Base-by-base conservation (phyloP, 202 grass and related monocot genomes). In the Dendrocalamus latiflorus region DNA sequence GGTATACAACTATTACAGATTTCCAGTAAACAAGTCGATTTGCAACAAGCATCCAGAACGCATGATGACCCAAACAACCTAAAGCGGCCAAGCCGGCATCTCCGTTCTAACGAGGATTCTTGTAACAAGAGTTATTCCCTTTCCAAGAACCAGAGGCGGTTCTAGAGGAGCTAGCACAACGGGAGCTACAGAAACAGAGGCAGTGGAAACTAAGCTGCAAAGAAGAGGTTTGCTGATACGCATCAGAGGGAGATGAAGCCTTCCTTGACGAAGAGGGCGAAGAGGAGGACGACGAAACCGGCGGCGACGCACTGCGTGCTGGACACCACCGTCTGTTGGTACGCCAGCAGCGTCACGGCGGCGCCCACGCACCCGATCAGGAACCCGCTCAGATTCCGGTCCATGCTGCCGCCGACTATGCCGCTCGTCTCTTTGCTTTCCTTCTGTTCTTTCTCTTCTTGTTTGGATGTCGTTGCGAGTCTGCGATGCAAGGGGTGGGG, bases 191-290 rank as follows among this genome's bases (percentile, higher is more conserved):
- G 28, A 30, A 30, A 30, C 28, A 30, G 28, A 1, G 28, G 28
- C 28, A 30, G 28, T 30, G 28, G 28, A 30, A 30, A 30, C 28
- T n/a, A n/a, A 30, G 2, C 28, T 30, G 28, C 28, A 30, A 30
- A 30, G 28, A 30, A 30, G 28, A 65, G 0, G 33, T n/a, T 54
- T 30, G 28, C n/a, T n/a, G n/a, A 2, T 30, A 30, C 28, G 28
- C 28, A 30, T 30, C 28, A 30, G 28, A 30, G 28, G 28, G 28
- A 30, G 28, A 30, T 30, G 75, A 98, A 72, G 22, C 95, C 95
- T 86, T 98, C 95, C 88, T 98, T 98, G 87, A 98, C 81, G 78
- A 90, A 82, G 77, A 98, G 95, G 17, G 76, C 95, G 77, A 90
- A 75, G 43, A 98, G 8, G 87, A 98, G 79, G 81, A 95, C 80